Base-by-base conservation (phyloP, 352 stramenopile species). In the Vaucheria bursata region DNA sequence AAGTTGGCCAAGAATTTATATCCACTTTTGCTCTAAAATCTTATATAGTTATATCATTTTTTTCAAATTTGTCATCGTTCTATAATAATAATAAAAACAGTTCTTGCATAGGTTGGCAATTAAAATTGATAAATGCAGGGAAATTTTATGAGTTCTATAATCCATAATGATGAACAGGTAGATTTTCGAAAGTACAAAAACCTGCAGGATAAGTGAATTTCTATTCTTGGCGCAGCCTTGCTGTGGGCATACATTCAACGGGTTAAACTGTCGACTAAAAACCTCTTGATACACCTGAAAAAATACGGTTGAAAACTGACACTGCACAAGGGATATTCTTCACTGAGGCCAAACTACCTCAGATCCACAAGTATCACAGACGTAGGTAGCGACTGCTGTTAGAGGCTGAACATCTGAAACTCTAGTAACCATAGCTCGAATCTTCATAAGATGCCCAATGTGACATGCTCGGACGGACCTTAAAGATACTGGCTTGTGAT, bases 371-470 rank as follows among this genome's bases (percentile, higher is more conserved):
- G 89, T 86, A 72, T 97, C 92, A 82, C 96, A 99, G 31, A 93
- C 98, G 87, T 99, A 99, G 0, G 96, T 98, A 0, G 93, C 93
- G 0, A 99, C 96, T 0, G 89, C 90, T 52, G 97, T 89, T 25
- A 97, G 87, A 0, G 96, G 96, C 84, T 98, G 98, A 49, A 99
- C 96, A 78, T 97, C 97, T 0, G 94, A 97, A 0, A 97, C 90
- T n/a, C 95, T 89, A 0, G 97, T 98, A 36, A 99, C 93, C 90
- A 99, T 98, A 31, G 94, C 96, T 36, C 94, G 91, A 64, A 99
- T 92, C 0, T 91, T 93, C 6, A 99, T 95, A 1, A 99, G 87
- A 50, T 89, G 89, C 12, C 96, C 96, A 39, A 99, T 96, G 50
- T 97, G 91, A 25, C 84, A 84, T 0, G 95, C 71, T 29, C 69